phyloP scores from a whole-genome alignment of 129 eudicot genomes.

The Tagetes erecta region DNA sequence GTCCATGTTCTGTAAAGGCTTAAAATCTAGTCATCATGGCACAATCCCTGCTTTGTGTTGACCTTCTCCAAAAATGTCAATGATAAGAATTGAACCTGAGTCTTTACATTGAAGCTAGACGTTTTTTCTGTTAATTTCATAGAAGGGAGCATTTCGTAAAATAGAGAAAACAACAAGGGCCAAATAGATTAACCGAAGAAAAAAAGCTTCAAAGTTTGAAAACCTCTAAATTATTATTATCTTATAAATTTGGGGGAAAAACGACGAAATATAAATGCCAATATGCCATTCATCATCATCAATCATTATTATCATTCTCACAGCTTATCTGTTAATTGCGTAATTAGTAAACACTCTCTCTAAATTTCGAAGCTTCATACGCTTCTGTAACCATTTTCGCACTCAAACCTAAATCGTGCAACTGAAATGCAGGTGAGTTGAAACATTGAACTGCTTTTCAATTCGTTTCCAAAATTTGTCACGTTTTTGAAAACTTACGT shows the following conservation, averaged over 20 bases:
- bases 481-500: not conserved
- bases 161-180: slow-evolving; percentile 1
- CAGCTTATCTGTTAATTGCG: slow-evolving; percentile 28
- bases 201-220: slow-evolving; percentile 37
- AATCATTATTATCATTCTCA: slow-evolving; percentile 20
- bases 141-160: slow-evolving; percentile 6
- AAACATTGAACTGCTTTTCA: slow-evolving; percentile 16
- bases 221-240: slow-evolving; percentile 30
- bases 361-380: slow-evolving; percentile 24
- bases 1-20: too few species aligned
- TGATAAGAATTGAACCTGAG: too few species aligned
- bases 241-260: slow-evolving; percentile 12
- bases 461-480: not conserved
- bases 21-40: too few species aligned
- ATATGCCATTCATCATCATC: slow-evolving; percentile 24
- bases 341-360: slow-evolving; percentile 16
- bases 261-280: slow-evolving; percentile 22
- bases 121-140: too few species aligned
- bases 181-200: not conserved
- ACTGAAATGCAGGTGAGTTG: slow-evolving; percentile 43
- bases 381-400: slow-evolving; percentile 13
- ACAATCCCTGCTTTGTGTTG: too few species aligned
- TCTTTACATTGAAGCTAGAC: too few species aligned
- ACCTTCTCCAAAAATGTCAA: too few species aligned
- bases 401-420: slow-evolving; percentile 8